Evolutionary conservation across 2,329 filamentous ascomycete species (phyloP).

Genomic region (Magnaporthales sp.): DNA sequence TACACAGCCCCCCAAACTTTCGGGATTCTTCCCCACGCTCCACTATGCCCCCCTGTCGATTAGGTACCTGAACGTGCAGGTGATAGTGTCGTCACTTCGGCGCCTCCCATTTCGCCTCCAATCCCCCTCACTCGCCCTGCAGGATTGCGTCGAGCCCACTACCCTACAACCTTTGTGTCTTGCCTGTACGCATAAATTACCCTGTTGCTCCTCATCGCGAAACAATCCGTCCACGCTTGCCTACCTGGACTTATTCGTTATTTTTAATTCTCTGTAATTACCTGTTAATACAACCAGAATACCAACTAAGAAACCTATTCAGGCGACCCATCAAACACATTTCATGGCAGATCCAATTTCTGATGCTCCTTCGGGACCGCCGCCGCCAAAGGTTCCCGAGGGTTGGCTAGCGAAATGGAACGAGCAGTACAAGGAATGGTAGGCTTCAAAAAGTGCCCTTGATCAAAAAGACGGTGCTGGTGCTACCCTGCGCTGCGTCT

Average conservation of each 20-base stretch:
- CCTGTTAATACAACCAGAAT: neutral
- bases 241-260: neutral
- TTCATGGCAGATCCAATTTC: neutral
- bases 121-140: neutral
- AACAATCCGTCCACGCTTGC: neutral
- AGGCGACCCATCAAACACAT: neutral
- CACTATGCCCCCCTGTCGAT: neutral
- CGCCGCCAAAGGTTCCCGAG: constrained; percentile 60
- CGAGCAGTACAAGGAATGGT: constrained; percentile 77
- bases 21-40: neutral
- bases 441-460: constrained; percentile 2
- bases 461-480: neutral
- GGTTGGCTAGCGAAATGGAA: constrained; percentile 86
- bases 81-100: constrained; percentile 28
- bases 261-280: neutral
- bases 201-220: neutral
- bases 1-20: neutral
- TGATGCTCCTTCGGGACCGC: constrained; percentile 36
- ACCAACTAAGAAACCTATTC: neutral
- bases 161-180: neutral
- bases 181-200: neutral
- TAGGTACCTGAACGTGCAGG: neutral
- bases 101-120: constrained; percentile 35
- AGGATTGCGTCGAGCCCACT: neutral
- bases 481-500: neutral